Percentiles rank a stretch among this genome's conserved stretches.
Conservation (phyloP, 768 basidiomycete species). For the Strobilomyces confusus region DNA sequence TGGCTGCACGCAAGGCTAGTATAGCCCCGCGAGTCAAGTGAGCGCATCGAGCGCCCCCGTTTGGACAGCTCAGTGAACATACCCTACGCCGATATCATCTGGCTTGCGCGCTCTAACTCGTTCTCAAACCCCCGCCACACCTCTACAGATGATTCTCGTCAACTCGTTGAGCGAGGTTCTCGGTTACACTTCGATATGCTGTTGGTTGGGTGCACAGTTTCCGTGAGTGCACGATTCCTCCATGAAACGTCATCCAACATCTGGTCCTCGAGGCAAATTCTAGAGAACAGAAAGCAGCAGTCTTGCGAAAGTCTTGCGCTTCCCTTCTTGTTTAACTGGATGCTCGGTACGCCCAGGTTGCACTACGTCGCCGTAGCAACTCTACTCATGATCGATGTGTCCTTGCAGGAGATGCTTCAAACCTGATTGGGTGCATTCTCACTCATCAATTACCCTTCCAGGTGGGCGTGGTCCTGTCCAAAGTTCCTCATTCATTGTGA, state of each 20-base stretch:
- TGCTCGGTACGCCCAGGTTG: slow-evolving; percentile 60
- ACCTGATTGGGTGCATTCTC: slow-evolving; percentile 85
- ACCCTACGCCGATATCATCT: slow-evolving; percentile 7
- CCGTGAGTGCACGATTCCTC: slow-evolving; percentile 54
- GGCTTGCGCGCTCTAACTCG: neutral
- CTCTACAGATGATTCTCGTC: slow-evolving; percentile 17
- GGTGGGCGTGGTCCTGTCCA: slow-evolving; percentile 40
- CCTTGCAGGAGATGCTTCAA: slow-evolving; percentile 79
- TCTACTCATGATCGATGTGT: slow-evolving; percentile 4
- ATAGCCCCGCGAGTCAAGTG: neutral
- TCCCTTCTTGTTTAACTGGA: slow-evolving; percentile 92
- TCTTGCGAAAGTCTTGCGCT: slow-evolving; percentile 90
- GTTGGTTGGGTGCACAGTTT: slow-evolving; percentile 85
- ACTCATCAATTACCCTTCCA: slow-evolving; percentile 96
- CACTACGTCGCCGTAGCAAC: neutral
- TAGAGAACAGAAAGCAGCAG: slow-evolving; percentile 70
- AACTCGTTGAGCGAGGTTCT: slow-evolving; percentile 53
- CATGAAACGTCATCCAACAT: slow-evolving; percentile 10
- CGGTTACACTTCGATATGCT: slow-evolving; percentile 68
- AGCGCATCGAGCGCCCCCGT: neutral
- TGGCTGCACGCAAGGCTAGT: neutral
- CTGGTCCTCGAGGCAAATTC: slow-evolving; percentile 57
- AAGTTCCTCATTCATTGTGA: slow-evolving; percentile 4
- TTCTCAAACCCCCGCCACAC: neutral
- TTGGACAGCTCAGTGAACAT: slow-evolving; percentile 15